Evolutionary conservation across 1,284 basidiomycete species (phyloP).

Genomic region (Cutaneotrichosporon dermatis): DNA sequence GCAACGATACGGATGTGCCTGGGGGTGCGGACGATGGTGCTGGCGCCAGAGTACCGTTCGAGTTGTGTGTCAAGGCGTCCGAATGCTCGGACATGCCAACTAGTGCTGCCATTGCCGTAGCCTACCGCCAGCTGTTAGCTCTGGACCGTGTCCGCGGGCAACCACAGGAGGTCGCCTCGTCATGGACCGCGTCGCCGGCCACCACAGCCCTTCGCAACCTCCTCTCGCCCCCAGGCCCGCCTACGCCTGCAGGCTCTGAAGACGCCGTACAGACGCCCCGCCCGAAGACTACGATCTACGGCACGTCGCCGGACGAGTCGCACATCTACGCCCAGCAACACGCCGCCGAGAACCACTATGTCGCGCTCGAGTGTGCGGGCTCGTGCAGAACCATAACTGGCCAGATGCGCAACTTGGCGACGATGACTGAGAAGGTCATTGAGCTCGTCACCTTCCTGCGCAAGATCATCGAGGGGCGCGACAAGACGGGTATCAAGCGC

Average conservation of each 20-base stretch:
- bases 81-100: slow-evolving; percentile 48
- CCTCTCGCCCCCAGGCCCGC: slow-evolving; percentile 25
- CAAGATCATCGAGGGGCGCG: slow-evolving; percentile 40
- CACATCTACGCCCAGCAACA: slow-evolving; percentile 18
- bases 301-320: slow-evolving; percentile 18
- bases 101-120: slow-evolving; percentile 18
- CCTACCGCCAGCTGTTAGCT: slow-evolving; percentile 31
- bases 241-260: not conserved
- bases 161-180: slow-evolving; percentile 14
- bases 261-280: slow-evolving; percentile 18
- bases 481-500: slow-evolving; percentile 32
- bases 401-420: slow-evolving; percentile 34
- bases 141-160: slow-evolving; percentile 27
- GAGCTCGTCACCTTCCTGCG: slow-evolving; percentile 44
- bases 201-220: slow-evolving; percentile 45
- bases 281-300: not conserved
- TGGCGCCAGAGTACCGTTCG: slow-evolving; percentile 33
- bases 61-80: slow-evolving; percentile 46
- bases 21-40: slow-evolving; percentile 38
- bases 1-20: slow-evolving; percentile 49
- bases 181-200: slow-evolving; percentile 40
- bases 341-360: slow-evolving; percentile 32
- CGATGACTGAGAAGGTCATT: slow-evolving; percentile 43
- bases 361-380: slow-evolving; percentile 42
- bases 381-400: slow-evolving; percentile 44